Conservation (phyloP, 2,329 filamentous ascomycete species). For the Neocatenulostroma microsporum region DNA sequence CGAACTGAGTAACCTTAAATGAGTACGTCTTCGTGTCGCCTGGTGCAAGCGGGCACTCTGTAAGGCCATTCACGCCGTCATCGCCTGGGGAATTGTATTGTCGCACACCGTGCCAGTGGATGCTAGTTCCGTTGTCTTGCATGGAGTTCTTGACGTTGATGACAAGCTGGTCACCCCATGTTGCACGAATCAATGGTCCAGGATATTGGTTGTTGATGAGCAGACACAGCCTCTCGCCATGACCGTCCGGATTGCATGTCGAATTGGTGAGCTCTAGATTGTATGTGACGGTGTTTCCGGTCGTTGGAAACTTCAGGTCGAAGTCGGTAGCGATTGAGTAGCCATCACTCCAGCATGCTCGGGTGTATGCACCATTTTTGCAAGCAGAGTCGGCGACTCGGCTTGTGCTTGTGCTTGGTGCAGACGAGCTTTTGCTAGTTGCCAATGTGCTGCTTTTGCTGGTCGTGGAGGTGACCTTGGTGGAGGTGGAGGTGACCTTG, state of each 20-base stretch:
- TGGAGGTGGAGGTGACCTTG: constrained; percentile 14
- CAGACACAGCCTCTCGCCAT: constrained; percentile 24
- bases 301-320: constrained; percentile 36
- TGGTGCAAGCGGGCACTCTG: constrained; percentile 42
- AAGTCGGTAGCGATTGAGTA: constrained; percentile 41
- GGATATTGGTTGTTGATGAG: constrained; percentile 60
- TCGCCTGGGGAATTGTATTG: constrained; percentile 47
- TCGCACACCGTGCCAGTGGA: constrained; percentile 46
- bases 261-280: constrained; percentile 26
- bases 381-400: constrained; percentile 22
- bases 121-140: constrained; percentile 40
- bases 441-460: too few relatives aligned
- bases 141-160: constrained; percentile 33
- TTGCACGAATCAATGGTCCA: constrained; percentile 51
- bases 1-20: constrained; percentile 35
- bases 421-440: too few relatives aligned
- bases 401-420: too few relatives aligned
- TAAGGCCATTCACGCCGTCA: constrained; percentile 44
- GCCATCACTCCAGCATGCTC: constrained; percentile 37
- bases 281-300: constrained; percentile 32
- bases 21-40: constrained; percentile 37
- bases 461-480: too few relatives aligned
- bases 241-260: constrained; percentile 35
- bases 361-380: constrained; percentile 33
- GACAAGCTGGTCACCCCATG: constrained; percentile 32